Percentiles rank a stretch among this genome's conserved stretches.
These are phyloP conservation scores for Solanum lignicaule DNA, from an alignment of 257 asterid species.

Conservation along the genomic window DNA sequence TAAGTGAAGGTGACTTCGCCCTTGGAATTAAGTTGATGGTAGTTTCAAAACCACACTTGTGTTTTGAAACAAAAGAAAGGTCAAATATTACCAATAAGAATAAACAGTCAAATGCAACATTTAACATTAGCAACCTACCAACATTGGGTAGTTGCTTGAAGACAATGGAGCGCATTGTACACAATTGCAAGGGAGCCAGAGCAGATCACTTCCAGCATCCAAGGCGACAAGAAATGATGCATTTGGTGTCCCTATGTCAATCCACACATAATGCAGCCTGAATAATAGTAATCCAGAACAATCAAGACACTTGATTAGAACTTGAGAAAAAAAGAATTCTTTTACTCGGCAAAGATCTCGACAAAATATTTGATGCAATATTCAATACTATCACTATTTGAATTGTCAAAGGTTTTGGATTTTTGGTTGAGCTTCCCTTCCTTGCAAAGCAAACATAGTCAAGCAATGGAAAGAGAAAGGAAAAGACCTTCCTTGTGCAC, in stretches of 20 bases:
- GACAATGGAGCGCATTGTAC: conserved; percentile 67
- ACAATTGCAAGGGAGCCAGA: conserved; percentile 86
- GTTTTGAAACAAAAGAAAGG: conserved; percentile 3
- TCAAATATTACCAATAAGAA: neutral
- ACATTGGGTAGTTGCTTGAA: conserved; percentile 42
- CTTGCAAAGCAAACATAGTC: neutral
- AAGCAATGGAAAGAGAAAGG: neutral
- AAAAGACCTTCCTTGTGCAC: neutral
- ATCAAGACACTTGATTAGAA: neutral
- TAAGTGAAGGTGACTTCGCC: neutral
- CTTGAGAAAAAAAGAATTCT: neutral
- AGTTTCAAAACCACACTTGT: neutral
- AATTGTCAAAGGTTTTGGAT: neutral
- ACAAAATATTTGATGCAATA: neutral
- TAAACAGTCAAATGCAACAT: neutral
- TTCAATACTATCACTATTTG: neutral
- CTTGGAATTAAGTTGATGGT: neutral
- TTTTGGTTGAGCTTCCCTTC: neutral
- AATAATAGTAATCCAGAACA: neutral
- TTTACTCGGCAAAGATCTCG: neutral
- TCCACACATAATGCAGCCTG: conserved; percentile 88
- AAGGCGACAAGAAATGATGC: conserved; percentile 69
- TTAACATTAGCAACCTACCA: conserved; percentile 42
- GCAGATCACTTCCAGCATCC: conserved; percentile 82
- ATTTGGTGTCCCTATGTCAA: conserved; percentile 73